Base-by-base conservation (phyloP, 371 early-diverging fungal genomes). In the Actinomortierella ambigua region DNA sequence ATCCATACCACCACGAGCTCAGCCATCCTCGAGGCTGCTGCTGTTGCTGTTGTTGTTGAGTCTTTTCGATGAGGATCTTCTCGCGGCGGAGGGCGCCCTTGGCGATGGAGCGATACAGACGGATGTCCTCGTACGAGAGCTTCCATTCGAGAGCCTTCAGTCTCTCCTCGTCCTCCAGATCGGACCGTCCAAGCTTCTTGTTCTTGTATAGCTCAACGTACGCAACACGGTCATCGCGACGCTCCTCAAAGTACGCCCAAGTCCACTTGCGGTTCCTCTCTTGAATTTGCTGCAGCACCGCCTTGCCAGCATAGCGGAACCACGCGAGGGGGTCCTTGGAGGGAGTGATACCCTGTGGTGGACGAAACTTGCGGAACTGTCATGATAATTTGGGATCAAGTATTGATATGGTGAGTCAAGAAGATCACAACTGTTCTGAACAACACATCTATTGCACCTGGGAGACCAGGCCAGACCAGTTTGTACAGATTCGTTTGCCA, bases 71-170 rank as follows among this genome's bases (percentile, higher is more conserved):
- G 40, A 88, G 60, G n/a, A 88, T 88, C 59, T 88, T 87, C 65
- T 94, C 91, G 50, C 87, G 87, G 26, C 88, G 83, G 52, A 97
- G 68, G 24, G 83, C 80, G 17, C 86, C 82, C 57, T 85, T 86
- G 0, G 96, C 95, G 9, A 93, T 76, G 27, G 90, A 87, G n/a
- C 98, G 79, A 64, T 95, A 99, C 52, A 93, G 89, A 29, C 94
- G 82, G 41, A 99, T 88, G 69, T 98, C 98, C 41, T 96, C 90
- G 71, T 88, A 95, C 3, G 88, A 86, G 15, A 97, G 81, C 59
- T 85, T 85, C 50, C 85, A 78, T 66, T 98, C 97, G 34, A 99
- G 69, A 15, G 75, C 75, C 22, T 87, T 83, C 40, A 98, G 73
- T 17, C 79, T 77, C 8, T 80, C 76, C 5, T 69, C 50, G 27